A percentile compares a stretch with the other conserved stretches of the same genome.
Conservation (phyloP, 2,329 filamentous ascomycete genomes). For the Cladophialophora immunda region DNA sequence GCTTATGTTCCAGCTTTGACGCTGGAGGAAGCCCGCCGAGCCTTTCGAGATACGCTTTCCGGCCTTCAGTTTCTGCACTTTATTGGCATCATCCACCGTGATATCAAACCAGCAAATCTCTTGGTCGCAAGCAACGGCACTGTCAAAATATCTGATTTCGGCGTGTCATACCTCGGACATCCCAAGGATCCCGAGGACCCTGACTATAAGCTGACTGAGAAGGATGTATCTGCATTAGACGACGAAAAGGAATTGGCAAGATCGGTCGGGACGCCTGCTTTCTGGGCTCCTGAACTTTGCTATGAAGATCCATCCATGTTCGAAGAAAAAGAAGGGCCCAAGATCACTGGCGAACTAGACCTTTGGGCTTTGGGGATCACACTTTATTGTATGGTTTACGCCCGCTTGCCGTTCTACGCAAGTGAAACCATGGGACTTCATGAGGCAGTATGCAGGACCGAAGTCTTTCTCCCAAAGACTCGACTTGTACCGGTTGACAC, state of each 20-base stretch:
- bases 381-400: slow-evolving; percentile 93
- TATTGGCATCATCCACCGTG: slow-evolving; percentile 98
- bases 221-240: slow-evolving; percentile 87
- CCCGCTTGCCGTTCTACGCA: slow-evolving; percentile 89
- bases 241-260: slow-evolving; percentile 97
- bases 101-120: slow-evolving; percentile 97
- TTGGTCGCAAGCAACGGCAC: slow-evolving; percentile 84
- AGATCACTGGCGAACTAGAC: slow-evolving; percentile 91
- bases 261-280: slow-evolving; percentile 95
- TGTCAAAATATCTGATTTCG: slow-evolving; percentile 98
- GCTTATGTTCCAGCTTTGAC: slow-evolving; percentile 95
- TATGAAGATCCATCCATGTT: slow-evolving; percentile 75
- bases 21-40: slow-evolving; percentile 78
- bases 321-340: slow-evolving; percentile 64
- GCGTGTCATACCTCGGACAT: slow-evolving; percentile 94
- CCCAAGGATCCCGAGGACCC: slow-evolving; percentile 81
- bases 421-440: slow-evolving; percentile 88
- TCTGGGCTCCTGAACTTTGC: slow-evolving; percentile 96
- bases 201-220: slow-evolving; percentile 75
- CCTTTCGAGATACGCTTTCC: slow-evolving; percentile 91
- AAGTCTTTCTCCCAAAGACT: slow-evolving; percentile 85
- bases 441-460: slow-evolving; percentile 86
- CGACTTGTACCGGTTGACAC: slow-evolving; percentile 76
- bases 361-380: slow-evolving; percentile 98
- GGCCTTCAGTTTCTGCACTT: slow-evolving; percentile 94